These are phyloP conservation scores for Eremothecium cymbalariae DNA, from an alignment of 1,139 yeast genomes.

Conservation along the genomic window DNA sequence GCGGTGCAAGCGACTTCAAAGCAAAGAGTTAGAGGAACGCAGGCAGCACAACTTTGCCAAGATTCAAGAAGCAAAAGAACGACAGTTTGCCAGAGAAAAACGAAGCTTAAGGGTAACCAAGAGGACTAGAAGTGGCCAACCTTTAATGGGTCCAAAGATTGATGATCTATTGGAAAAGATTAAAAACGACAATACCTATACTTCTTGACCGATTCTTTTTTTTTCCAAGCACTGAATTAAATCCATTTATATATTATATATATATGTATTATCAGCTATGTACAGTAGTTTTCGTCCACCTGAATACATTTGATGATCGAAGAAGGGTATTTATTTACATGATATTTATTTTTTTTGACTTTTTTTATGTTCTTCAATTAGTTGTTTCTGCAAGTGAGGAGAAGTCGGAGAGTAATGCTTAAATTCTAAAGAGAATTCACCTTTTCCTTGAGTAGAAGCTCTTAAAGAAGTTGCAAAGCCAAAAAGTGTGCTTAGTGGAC, in stretches of 20 bases:
- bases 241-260: not conserved
- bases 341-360: conserved; percentile 33
- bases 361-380: conserved; percentile 77
- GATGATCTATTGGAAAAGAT: conserved; percentile 72
- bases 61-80: conserved; percentile 26
- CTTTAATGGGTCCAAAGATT: conserved; percentile 84
- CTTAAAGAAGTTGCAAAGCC: conserved; percentile 94
- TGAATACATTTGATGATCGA: too few species aligned
- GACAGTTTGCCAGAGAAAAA: conserved; percentile 35
- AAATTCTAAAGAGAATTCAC: conserved; percentile 94
- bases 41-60: conserved; percentile 30
- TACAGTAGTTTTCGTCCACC: conserved; percentile 1
- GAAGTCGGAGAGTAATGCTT: conserved; percentile 86
- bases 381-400: conserved; percentile 82
- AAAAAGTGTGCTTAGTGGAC: conserved; percentile 90
- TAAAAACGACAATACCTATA: conserved; percentile 39
- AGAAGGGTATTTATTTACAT: conserved; percentile 1
- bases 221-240: not conserved
- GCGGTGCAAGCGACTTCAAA: conserved; percentile 37
- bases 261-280: conserved; percentile 3
- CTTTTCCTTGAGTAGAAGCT: conserved; percentile 98
- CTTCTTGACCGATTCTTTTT: conserved; percentile 13
- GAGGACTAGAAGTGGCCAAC: conserved; percentile 73
- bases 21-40: conserved; percentile 32
- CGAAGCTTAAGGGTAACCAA: conserved; percentile 47